phyloP scores from a whole-genome alignment of 345 rosid species.

The Hibiscus tridactylites region DNA sequence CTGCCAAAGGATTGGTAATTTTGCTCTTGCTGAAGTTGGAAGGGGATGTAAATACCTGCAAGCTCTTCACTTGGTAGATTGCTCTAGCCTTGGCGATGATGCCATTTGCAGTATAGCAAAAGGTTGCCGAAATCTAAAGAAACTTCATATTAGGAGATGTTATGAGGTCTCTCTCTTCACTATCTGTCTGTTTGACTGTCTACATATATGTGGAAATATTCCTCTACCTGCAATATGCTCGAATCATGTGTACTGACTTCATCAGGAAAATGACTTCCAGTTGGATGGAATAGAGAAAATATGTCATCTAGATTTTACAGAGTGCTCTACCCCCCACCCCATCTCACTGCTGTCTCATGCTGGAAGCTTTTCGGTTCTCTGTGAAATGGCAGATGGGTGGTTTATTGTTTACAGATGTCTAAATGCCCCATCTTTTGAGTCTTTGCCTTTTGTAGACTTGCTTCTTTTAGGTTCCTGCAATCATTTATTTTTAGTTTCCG shows the following conservation, averaged over 20 bases:
- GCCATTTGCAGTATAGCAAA: constrained; percentile 69
- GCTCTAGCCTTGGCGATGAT: constrained; percentile 72
- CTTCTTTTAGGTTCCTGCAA: neutral
- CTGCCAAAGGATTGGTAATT: constrained; percentile 72
- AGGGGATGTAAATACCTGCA: constrained; percentile 68
- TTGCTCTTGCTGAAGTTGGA: constrained; percentile 70
- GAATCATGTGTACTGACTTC: neutral
- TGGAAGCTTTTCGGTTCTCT: neutral
- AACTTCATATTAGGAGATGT: constrained; percentile 88
- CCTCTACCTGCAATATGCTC: neutral
- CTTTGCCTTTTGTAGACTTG: neutral
- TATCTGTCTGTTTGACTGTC: neutral
- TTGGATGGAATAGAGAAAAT: neutral
- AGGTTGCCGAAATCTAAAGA: constrained; percentile 76
- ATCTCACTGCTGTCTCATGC: neutral
- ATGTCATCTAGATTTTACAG: neutral
- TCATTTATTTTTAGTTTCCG: neutral
- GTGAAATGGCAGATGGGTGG: neutral
- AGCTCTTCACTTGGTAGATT: constrained; percentile 81
- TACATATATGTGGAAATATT: neutral
- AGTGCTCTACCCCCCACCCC: neutral
- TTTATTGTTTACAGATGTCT: neutral
- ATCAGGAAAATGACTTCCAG: neutral
- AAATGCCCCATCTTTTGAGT: neutral
- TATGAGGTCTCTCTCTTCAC: constrained; percentile 47